These are phyloP conservation scores for Rickenella mellea DNA, from an alignment of 768 basidiomycete genomes.

Conservation along the genomic window DNA sequence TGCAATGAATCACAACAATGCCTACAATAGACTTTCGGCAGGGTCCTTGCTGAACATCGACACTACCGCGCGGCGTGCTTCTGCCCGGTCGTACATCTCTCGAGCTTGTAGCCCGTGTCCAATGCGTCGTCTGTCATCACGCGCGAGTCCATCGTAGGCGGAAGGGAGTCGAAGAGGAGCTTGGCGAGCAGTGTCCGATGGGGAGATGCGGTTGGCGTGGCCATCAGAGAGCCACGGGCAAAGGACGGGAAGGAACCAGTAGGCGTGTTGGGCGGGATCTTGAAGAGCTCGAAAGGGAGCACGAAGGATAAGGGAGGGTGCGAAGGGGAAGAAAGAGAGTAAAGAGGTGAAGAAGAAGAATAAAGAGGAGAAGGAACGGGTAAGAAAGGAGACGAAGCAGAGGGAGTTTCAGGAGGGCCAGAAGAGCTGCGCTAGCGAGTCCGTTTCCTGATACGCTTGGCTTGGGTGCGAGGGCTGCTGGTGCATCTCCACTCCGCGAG, in stretches of 20 bases:
- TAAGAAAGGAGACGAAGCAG: conserved; percentile 17
- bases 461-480: too few relatives aligned
- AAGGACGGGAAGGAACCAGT: conserved; percentile 28
- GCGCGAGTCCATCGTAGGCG: conserved; percentile 22
- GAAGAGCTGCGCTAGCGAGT: conserved; percentile 43
- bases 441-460: conserved; percentile 45
- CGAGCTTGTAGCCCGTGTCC: conserved; percentile 40
- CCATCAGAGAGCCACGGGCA: conserved; percentile 36
- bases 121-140: conserved; percentile 27
- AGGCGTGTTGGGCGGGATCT: conserved; percentile 1
- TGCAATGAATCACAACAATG: background rate
- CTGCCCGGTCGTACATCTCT: conserved; percentile 31
- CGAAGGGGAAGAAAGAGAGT: conserved; percentile 22
- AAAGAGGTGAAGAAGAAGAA: conserved; percentile 14
- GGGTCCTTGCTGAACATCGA: conserved; percentile 8
- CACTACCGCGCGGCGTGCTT: conserved; percentile 13
- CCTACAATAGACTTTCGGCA: conserved; percentile 25
- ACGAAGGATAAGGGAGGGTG: conserved; percentile 19
- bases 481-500: conserved; percentile 1
- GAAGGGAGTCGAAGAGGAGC: conserved; percentile 17
- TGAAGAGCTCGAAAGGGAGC: conserved; percentile 1
- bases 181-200: conserved; percentile 34
- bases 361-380: conserved; percentile 14
- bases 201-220: conserved; percentile 38
- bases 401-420: conserved; percentile 36